These are phyloP conservation scores for Ilyonectria mors-panacis DNA, from an alignment of 2,329 filamentous ascomycete genomes.

Conservation along the genomic window DNA sequence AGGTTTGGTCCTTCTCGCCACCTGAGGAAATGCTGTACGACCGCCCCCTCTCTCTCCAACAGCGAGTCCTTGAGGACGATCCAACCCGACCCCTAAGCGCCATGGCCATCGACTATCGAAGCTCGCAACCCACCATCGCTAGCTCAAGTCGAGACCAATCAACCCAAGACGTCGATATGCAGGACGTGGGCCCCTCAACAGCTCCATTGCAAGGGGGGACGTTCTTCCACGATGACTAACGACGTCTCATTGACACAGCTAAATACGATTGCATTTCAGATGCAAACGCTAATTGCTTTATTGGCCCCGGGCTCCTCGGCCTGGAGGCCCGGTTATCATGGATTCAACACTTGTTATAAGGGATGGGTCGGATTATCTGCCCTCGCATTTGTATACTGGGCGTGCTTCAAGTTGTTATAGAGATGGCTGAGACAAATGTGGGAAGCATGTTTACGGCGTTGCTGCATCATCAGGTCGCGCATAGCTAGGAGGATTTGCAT, in stretches of 20 bases:
- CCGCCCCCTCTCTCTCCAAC: conserved; percentile 64
- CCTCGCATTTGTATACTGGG: conserved; percentile 50
- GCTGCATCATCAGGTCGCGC: conserved; percentile 50
- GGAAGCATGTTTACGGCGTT: conserved; percentile 57
- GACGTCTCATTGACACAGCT: conserved; percentile 1
- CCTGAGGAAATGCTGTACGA: conserved; percentile 78
- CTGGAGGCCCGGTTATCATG: conserved; percentile 32
- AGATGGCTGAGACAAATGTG: conserved; percentile 48
- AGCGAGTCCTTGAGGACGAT: conserved; percentile 62
- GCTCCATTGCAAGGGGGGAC: conserved; percentile 65
- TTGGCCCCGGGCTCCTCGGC: conserved; percentile 22
- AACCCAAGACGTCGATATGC: conserved; percentile 69
- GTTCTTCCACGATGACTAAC: conserved; percentile 66
- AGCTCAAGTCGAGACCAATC: conserved; percentile 53
- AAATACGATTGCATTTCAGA: conserved; percentile 27
- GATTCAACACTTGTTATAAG: conserved; percentile 41
- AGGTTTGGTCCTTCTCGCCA: conserved; percentile 97
- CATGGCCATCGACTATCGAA: conserved; percentile 62
- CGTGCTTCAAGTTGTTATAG: conserved; percentile 51
- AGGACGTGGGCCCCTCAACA: conserved; percentile 69
- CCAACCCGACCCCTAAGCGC: conserved; percentile 67
- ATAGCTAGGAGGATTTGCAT: conserved; percentile 49
- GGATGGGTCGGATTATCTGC: conserved; percentile 45
- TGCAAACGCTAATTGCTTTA: conserved; percentile 34
- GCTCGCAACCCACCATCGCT: conserved; percentile 47